Percentiles rank a stretch among this genome's conserved stretches.
Conservation (phyloP, 2,329 filamentous ascomycete species). For the Akanthomyces uredinophilus region DNA sequence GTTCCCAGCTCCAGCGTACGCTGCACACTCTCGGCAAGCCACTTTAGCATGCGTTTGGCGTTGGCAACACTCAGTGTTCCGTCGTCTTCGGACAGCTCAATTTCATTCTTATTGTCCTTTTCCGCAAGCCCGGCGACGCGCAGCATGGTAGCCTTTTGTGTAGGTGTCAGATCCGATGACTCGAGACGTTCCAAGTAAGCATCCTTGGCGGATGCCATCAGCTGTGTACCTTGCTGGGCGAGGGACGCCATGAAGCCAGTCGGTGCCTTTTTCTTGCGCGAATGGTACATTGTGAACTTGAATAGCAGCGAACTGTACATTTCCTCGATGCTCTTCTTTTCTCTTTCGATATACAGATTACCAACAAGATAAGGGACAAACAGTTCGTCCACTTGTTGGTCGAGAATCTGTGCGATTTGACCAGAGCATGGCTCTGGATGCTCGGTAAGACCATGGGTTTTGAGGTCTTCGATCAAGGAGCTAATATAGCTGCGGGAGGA, state of each 20-base stretch:
- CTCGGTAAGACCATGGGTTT: constrained; percentile 89
- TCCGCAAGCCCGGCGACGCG: constrained; percentile 81
- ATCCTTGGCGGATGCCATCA: constrained; percentile 82
- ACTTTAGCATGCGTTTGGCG: constrained; percentile 96
- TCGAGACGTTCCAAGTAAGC: constrained; percentile 86
- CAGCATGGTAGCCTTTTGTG: constrained; percentile 86
- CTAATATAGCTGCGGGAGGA: constrained; percentile 87
- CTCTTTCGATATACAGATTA: constrained; percentile 65
- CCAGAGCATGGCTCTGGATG: constrained; percentile 88
- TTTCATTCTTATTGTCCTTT: constrained; percentile 72
- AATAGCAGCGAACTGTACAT: constrained; percentile 88
- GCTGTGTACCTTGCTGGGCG: constrained; percentile 82
- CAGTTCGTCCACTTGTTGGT: constrained; percentile 71
- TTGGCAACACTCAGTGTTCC: constrained; percentile 76
- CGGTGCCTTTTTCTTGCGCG: constrained; percentile 77
- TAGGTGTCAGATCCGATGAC: constrained; percentile 79
- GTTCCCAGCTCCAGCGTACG: constrained; percentile 86
- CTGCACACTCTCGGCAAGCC: constrained; percentile 92
- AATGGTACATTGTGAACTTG: constrained; percentile 96
- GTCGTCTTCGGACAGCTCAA: constrained; percentile 87
- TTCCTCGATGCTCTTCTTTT: constrained; percentile 67
- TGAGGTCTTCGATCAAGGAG: constrained; percentile 83
- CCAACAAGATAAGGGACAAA: constrained; percentile 67
- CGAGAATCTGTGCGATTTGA: constrained; percentile 71
- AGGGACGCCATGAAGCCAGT: constrained; percentile 90